Base-by-base conservation (phyloP, 23 red algal species). In the Agarophyton chilense region DNA sequence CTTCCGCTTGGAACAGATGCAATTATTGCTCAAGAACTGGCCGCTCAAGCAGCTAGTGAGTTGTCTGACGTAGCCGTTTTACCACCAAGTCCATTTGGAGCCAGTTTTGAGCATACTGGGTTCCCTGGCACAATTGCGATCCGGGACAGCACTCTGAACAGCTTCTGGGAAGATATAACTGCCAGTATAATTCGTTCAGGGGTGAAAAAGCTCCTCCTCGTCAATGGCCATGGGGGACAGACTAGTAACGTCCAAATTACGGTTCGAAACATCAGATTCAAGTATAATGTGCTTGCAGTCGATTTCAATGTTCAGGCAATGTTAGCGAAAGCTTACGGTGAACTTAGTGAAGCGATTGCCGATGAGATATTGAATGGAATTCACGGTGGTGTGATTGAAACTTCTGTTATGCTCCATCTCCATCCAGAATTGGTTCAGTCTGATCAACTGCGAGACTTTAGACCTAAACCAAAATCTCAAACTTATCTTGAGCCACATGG, bases 201-300 rank as follows among this genome's bases (percentile, higher is more conserved):
- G 39, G 50, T 77, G 51, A 51, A 76, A 34, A 74, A 58, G 67
- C 16, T 84, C 13, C 21, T 93, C 5, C 31, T 93, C 4, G 52
- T 93, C 24, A 93, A 93, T 35, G 81, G 49, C 17, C 90, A 93
- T 78, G 90, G 90, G 61, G 90, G 90, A 0, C 80, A 93, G 55
- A 93, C 90, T 38, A 62, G 47, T 11, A 93, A 93, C 61, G 81
- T 86, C 32, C 31, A 93, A 25, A 65, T 93, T 26, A 39, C 55
- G 6, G 54, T 72, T 25, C 81, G 90, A 12, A 44, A 83, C 18
- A 71, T 49, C 17, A 64, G 90, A 45, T 93, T 93, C 35, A 33
- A 22, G 41, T 10, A 84, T 45, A 36, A 41, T 26, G 38, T 51
- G 2, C 46, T 92, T 22, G 81, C 74, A 2, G 80, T 93, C 38